Evolutionary conservation across 257 asterid species (phyloP).

Genomic region (Primulina eburnea): DNA sequence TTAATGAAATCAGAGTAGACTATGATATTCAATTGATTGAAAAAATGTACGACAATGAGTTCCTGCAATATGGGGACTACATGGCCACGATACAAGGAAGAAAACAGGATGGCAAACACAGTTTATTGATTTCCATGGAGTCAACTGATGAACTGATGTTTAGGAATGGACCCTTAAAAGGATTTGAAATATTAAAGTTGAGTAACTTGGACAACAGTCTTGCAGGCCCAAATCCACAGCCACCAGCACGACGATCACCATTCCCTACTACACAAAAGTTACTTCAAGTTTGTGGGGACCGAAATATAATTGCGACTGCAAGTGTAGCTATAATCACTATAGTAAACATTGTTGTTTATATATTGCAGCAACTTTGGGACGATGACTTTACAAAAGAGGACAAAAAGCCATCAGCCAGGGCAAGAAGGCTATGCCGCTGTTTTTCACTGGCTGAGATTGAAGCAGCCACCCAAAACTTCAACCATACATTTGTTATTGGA

Average conservation of each 20-base stretch:
- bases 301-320: conserved; percentile 21
- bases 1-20: conserved; percentile 31
- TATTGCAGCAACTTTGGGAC: conserved; percentile 23
- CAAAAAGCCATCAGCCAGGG: conserved; percentile 3
- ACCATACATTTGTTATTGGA: conserved; percentile 24
- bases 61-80: conserved; percentile 31
- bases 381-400: too few relatives aligned
- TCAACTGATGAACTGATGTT: background rate
- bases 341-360: conserved; percentile 22
- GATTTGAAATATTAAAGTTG: conserved; percentile 39
- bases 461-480: conserved; percentile 31
- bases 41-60: conserved; percentile 26
- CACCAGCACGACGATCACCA: background rate
- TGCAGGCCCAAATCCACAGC: conserved; percentile 20
- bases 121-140: conserved; percentile 27
- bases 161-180: conserved; percentile 27
- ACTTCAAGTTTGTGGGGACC: background rate
- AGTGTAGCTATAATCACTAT: conserved; percentile 19
- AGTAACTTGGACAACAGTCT: conserved; percentile 20
- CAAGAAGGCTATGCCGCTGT: conserved; percentile 22
- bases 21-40: conserved; percentile 23
- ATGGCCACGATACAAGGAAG: conserved; percentile 33
- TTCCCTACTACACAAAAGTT: background rate
- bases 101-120: conserved; percentile 25
- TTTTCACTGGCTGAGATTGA: conserved; percentile 34